Evolutionary conservation across 2,329 filamentous ascomycete species (phyloP).

Genomic region (Sporothrix dimorphospora): DNA sequence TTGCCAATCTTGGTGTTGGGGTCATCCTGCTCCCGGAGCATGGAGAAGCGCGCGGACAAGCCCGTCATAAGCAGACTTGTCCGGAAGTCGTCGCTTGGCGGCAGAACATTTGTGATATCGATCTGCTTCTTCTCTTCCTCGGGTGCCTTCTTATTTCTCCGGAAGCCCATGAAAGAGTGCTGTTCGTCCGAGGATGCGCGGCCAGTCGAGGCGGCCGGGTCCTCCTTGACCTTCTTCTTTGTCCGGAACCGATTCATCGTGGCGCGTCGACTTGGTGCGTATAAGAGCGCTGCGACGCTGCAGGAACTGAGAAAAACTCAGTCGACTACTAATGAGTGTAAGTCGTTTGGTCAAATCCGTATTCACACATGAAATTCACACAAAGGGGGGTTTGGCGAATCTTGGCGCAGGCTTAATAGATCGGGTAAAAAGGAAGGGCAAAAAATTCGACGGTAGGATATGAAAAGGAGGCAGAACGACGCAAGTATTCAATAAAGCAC

Average conservation of each 20-base stretch:
- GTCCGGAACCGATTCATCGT: constrained; percentile 77
- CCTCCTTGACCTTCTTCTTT: constrained; percentile 71
- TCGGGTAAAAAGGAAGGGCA: neutral
- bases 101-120: constrained; percentile 74
- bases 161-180: constrained; percentile 54
- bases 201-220: constrained; percentile 40
- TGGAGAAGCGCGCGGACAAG: constrained; percentile 92
- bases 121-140: constrained; percentile 66
- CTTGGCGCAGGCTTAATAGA: neutral
- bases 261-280: constrained; percentile 19
- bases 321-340: neutral
- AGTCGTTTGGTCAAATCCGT: neutral
- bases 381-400: neutral
- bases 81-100: constrained; percentile 84
- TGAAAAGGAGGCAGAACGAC: neutral
- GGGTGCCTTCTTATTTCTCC: constrained; percentile 57
- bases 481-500: neutral
- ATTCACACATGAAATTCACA: neutral
- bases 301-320: constrained; percentile 12
- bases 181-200: constrained; percentile 58
- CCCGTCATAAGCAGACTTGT: constrained; percentile 96
- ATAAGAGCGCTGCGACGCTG: neutral
- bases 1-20: constrained; percentile 88
- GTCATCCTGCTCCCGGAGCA: constrained; percentile 93
- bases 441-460: neutral